Conservation (phyloP, 2,329 filamentous ascomycete genomes). For the Teratosphaeriaceae sp. region DNA sequence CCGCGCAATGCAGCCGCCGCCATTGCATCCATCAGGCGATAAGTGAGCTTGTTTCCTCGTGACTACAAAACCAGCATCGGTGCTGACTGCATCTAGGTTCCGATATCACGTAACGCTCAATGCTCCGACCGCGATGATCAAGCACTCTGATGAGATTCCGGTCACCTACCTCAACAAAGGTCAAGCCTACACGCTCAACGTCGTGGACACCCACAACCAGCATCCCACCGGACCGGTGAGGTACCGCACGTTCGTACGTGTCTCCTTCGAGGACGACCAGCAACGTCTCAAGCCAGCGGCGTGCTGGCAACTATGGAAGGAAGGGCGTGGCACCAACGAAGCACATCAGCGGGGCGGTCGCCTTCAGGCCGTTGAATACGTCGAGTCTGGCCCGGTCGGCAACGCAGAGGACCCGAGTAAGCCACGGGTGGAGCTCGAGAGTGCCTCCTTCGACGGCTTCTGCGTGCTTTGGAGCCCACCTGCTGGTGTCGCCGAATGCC, state of each 20-base stretch:
- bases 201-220: conserved; percentile 67
- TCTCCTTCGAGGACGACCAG: conserved; percentile 95
- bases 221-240: conserved; percentile 55
- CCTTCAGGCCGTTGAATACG: conserved; percentile 89
- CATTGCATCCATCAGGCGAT: conserved; percentile 36
- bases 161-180: conserved; percentile 99
- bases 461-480: conserved; percentile 71
- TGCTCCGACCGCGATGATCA: conserved; percentile 94
- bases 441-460: conserved; percentile 86
- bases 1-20: conserved; percentile 40
- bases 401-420: conserved; percentile 44
- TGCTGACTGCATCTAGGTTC: conserved; percentile 51
- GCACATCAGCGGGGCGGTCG: conserved; percentile 90
- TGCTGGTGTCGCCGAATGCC: conserved; percentile 70
- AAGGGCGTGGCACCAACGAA: conserved; percentile 91
- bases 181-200: conserved; percentile 81
- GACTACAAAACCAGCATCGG: not conserved
- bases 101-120: conserved; percentile 86
- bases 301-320: conserved; percentile 93
- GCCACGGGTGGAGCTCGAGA: conserved; percentile 44
- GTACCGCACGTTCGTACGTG: conserved; percentile 87
- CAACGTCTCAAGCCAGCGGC: conserved; percentile 75
- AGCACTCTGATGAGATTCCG: conserved; percentile 80
- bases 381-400: conserved; percentile 57
- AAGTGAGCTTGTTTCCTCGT: conserved; percentile 45